Evolutionary conservation across 768 basidiomycete genomes (phyloP), one percentile per base, ranked within the genome.

Genomic region (Mycena polygramma): DNA sequence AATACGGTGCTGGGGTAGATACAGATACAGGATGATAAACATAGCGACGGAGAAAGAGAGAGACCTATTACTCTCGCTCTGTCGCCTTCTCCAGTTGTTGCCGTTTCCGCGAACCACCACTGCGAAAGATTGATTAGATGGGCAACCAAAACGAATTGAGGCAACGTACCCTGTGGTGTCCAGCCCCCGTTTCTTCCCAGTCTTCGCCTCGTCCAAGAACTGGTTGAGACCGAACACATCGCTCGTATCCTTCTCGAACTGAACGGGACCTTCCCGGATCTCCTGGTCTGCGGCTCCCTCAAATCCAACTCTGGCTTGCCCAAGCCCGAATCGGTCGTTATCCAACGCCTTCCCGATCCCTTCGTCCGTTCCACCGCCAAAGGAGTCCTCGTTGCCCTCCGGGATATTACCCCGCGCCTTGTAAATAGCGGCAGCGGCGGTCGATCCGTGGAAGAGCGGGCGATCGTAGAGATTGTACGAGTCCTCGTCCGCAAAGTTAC

Each of bases 351-450:
- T 91, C 24, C 89, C 88, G 77, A 98, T 97, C 41, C 98, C 97
- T 74, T 98, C 96, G 77, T 97, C 96, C 4, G 97, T 98, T 46
- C 97, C 97, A 66, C 94, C 96, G 59, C 95, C 96, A 78, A 94
- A 97, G 48, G 94, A 90, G 61, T 98, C 97, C 49, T 98, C 95
- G 77, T 94, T 94, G 37, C 91, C 94, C 72, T 94, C 91, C 7
- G 86, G 78, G 68, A 95, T 94, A 74, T 95, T 93, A 0, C 97
- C 96, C 35, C 92, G 88, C 7, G 97, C 95, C 81, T 97, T 97
- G 87, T 99, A 99, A 74, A 99, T 99, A n/a, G 98, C 98, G n/a
- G 97, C 96, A 0, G 95, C 96, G 20, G 97, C 97, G 6, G 93
- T 91, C 3, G 97, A 97, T 1, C 98, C 97, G 75, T 96, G 93